These are phyloP conservation scores for Yamadazyma buinensis DNA, from an alignment of 1,139 yeast species.

Conservation along the genomic window DNA sequence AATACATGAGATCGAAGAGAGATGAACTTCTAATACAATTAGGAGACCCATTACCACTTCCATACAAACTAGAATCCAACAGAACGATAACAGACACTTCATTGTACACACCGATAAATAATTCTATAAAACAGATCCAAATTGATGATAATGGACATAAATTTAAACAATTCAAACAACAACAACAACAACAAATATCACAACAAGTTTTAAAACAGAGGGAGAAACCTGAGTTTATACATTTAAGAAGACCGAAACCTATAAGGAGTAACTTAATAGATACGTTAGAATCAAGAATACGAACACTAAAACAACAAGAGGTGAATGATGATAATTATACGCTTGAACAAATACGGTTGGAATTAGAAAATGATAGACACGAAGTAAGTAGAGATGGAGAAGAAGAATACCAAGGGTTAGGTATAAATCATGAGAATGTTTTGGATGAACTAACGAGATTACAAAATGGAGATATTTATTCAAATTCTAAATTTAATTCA, in stretches of 20 bases:
- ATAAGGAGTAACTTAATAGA: neutral
- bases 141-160: no score
- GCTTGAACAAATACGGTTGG: neutral
- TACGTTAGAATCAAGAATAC: neutral
- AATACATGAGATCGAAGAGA: neutral
- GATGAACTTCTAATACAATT: slow-evolving; percentile 13
- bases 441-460: neutral
- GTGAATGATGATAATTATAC: neutral
- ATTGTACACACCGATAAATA: neutral
- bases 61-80: slow-evolving; percentile 20
- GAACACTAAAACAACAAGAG: neutral
- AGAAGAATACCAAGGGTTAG: neutral
- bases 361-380: neutral
- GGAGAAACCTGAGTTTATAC: no score
- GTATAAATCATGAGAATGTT: neutral
- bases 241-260: slow-evolving; percentile 1
- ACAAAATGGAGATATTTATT: neutral
- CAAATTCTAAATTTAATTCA: neutral
- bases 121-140: no score
- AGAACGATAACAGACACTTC: no score
- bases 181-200: no score
- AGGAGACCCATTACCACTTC: slow-evolving; percentile 38
- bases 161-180: no score
- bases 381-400: neutral
- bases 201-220: neutral